Evolutionary conservation across 768 basidiomycete species (phyloP).

Genomic region (Termitomyces sp.): DNA sequence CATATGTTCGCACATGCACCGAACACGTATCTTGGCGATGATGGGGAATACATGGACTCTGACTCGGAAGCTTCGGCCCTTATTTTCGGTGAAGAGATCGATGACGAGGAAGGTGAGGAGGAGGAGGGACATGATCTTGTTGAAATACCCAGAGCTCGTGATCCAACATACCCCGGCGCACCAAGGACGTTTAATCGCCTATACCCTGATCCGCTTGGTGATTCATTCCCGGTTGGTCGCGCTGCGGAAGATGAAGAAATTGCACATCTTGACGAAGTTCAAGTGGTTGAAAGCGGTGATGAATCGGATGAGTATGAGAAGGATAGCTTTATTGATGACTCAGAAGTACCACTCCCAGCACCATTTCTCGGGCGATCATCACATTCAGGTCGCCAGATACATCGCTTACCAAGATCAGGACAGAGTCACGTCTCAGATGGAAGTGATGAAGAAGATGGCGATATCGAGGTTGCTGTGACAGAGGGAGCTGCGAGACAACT

Average conservation of each 20-base stretch:
- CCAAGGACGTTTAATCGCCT: neutral
- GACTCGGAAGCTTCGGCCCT: neutral
- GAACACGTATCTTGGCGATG: neutral
- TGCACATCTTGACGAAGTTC: constrained; percentile 10
- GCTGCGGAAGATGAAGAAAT: constrained; percentile 8
- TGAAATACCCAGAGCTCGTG: neutral
- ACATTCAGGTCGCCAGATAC: neutral
- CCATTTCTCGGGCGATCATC: neutral
- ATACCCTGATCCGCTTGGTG: neutral
- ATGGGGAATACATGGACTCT: neutral
- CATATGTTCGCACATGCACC: constrained; percentile 1
- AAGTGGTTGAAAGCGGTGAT: constrained; percentile 14
- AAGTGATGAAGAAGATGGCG: neutral
- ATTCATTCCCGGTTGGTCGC: constrained; percentile 8
- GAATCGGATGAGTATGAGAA: constrained; percentile 41
- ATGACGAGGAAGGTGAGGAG: constrained; percentile 1
- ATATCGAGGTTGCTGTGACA: constrained; percentile 4
- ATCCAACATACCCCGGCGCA: neutral
- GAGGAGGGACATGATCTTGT: neutral
- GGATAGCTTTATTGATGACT: constrained; percentile 55
- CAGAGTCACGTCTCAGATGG: neutral
- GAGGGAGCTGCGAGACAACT: neutral
- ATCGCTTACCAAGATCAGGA: neutral
- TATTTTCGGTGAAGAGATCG: neutral
- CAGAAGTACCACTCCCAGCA: constrained; percentile 15